A percentile compares a stretch with the other conserved stretches of the same genome.
These are phyloP conservation scores for Penicillium oxalicum DNA, from an alignment of 2,329 filamentous ascomycete species.

Conservation along the genomic window DNA sequence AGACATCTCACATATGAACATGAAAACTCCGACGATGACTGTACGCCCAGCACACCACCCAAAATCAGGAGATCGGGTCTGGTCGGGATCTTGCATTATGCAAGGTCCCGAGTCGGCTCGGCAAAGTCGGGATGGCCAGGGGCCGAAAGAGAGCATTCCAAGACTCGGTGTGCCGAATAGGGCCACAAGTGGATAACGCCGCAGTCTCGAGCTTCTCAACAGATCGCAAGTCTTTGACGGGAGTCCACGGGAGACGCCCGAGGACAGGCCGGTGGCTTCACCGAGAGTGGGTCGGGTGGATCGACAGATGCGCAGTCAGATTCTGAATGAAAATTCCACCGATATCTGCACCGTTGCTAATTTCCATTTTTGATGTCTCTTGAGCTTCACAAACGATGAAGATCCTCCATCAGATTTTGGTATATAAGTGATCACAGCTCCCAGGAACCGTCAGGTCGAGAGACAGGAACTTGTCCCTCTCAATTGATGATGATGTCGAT, in stretches of 20 bases:
- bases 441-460: not conserved
- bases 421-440: constrained; percentile 12
- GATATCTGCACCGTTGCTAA: no score
- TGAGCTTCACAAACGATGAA: not conserved
- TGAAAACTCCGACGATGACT: no score
- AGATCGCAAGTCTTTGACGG: constrained; percentile 15
- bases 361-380: no score
- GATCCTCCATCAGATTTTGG: constrained; percentile 1
- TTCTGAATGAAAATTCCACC: no score
- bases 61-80: not conserved
- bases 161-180: constrained; percentile 23
- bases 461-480: not conserved
- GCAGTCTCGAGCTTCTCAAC: constrained; percentile 3
- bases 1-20: no score
- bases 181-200: constrained; percentile 9
- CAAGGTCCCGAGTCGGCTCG: constrained; percentile 16
- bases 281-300: constrained; percentile 12
- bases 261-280: constrained; percentile 8
- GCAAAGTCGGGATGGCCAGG: constrained; percentile 9
- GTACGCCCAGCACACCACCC: no score
- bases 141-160: not conserved
- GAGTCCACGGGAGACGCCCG: constrained; percentile 12
- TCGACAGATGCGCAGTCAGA: no score
- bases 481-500: no score
- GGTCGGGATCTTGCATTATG: constrained; percentile 4